Conservation (phyloP, 2,329 filamentous ascomycete species). For the Aspergillus brasiliensis region DNA sequence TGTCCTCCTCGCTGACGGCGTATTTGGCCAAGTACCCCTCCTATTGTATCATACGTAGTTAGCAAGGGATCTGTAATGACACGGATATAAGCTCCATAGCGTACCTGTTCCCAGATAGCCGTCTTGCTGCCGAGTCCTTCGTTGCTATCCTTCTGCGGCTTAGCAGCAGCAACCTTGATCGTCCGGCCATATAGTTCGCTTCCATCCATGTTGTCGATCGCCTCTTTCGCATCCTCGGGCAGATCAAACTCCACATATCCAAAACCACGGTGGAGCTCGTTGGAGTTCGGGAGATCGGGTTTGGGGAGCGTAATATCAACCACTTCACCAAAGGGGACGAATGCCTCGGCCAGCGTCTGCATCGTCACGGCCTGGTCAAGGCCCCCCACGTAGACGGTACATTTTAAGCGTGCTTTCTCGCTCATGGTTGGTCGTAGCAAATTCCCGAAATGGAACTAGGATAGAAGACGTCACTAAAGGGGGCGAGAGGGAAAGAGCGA, state of each 20-base stretch:
- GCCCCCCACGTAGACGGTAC: constrained; percentile 89
- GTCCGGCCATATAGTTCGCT: constrained; percentile 90
- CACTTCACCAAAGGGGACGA: constrained; percentile 96
- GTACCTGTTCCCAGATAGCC: constrained; percentile 94
- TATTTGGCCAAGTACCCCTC: constrained; percentile 92
- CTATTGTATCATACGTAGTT: constrained; percentile 52
- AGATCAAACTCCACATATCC: constrained; percentile 95
- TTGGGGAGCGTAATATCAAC: constrained; percentile 88
- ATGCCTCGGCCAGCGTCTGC: constrained; percentile 80
- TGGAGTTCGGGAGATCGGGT: constrained; percentile 76
- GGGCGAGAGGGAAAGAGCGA: not conserved
- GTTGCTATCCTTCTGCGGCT: constrained; percentile 83
- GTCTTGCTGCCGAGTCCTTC: constrained; percentile 91
- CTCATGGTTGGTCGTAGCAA: constrained; percentile 61
- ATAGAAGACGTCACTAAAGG: not conserved
- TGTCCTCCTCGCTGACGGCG: constrained; percentile 80
- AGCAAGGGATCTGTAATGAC: constrained; percentile 12
- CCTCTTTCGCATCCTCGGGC: constrained; percentile 82
- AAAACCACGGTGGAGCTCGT: constrained; percentile 84
- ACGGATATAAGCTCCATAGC: constrained; percentile 31
- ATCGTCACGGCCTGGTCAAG: constrained; percentile 76
- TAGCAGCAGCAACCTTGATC: constrained; percentile 89
- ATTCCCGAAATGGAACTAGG: not conserved
- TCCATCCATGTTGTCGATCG: constrained; percentile 99
- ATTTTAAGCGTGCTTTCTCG: constrained; percentile 79